These are phyloP conservation scores for Metschnikowia noctiluminum DNA, from an alignment of 805 yeast genomes.

Conservation along the genomic window DNA sequence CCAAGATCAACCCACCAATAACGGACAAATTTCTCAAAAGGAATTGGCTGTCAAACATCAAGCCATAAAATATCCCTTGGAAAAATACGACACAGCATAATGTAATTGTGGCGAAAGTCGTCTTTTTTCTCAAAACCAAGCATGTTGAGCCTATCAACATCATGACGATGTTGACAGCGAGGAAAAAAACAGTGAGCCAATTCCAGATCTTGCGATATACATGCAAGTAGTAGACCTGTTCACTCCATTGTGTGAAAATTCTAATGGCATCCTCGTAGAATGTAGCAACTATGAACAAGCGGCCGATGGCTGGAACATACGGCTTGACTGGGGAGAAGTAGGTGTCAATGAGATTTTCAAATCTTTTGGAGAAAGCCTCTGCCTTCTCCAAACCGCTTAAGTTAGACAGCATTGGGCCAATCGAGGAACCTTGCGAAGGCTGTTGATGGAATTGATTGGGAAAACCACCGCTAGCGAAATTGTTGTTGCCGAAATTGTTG, in stretches of 20 bases:
- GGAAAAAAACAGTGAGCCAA: conserved; percentile 70
- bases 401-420: conserved; percentile 24
- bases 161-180: conserved; percentile 56
- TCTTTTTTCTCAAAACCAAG: conserved; percentile 64
- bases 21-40: conserved; percentile 85
- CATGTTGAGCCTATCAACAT: conserved; percentile 75
- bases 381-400: conserved; percentile 36
- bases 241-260: conserved; percentile 83
- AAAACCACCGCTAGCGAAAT: conserved; percentile 21
- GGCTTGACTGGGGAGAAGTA: conserved; percentile 57
- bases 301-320: conserved; percentile 81
- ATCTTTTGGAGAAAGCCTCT: conserved; percentile 49
- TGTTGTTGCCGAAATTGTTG: conserved; percentile 30
- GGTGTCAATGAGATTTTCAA: conserved; percentile 54
- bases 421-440: conserved; percentile 15
- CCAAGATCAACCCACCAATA: conserved; percentile 87
- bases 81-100: conserved; percentile 67
- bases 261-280: conserved; percentile 87
- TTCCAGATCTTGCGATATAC: conserved; percentile 76
- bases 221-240: conserved; percentile 82
- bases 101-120: conserved; percentile 66
- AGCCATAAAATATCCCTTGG: conserved; percentile 88
- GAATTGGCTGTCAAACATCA: conserved; percentile 75
- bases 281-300: conserved; percentile 89
- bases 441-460: conserved; percentile 12